Conservation (phyloP, 2,329 filamentous ascomycete genomes). For the Claviceps purpurea region DNA sequence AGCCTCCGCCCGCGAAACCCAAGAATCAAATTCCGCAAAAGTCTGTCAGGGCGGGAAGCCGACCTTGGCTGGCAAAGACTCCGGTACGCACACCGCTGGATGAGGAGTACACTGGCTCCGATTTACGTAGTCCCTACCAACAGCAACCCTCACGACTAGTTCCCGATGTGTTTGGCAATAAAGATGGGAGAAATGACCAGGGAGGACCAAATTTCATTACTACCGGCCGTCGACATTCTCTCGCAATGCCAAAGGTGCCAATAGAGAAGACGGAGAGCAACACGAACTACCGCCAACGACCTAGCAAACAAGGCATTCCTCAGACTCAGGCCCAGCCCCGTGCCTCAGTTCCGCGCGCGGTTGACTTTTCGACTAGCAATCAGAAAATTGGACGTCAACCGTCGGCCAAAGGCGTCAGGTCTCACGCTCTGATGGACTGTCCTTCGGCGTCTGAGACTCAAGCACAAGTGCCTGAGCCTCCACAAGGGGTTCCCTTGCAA, state of each 20-base stretch:
- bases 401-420: neutral
- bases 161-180: neutral
- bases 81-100: neutral
- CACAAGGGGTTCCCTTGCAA: neutral
- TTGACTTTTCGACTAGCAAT: neutral
- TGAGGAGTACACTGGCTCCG: neutral
- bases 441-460: neutral
- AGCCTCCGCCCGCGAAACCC: slow-evolving; percentile 4
- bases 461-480: neutral
- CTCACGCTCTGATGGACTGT: neutral
- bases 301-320: neutral
- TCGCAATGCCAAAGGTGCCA: slow-evolving; percentile 5
- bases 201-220: slow-evolving; percentile 7
- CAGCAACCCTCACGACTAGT: neutral
- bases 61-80: neutral
- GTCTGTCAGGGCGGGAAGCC: neutral
- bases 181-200: neutral
- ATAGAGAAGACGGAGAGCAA: neutral
- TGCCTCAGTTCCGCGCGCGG: neutral
- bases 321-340: neutral
- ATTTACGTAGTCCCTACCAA: slow-evolving; percentile 4
- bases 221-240: slow-evolving; percentile 5
- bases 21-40: neutral
- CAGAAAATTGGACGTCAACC: neutral
- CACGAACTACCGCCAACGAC: neutral